phyloP scores from a whole-genome alignment of 352 stramenopile genomes.

The Pythium monospermum region DNA sequence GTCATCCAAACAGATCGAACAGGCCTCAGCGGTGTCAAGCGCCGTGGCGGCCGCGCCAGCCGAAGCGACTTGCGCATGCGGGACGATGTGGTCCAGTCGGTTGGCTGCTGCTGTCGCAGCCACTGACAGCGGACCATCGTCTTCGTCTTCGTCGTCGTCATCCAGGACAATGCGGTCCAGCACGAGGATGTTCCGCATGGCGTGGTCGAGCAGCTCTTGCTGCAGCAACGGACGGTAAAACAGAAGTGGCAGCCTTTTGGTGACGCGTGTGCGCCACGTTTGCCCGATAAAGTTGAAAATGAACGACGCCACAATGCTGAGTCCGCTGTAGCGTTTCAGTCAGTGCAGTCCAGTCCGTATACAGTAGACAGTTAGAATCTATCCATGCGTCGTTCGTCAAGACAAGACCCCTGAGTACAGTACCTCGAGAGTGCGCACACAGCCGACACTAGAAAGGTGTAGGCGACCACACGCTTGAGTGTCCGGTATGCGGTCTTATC shows the following conservation, averaged over 20 bases:
- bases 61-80: not conserved
- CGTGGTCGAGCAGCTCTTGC: conserved; percentile 18
- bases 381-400: not conserved
- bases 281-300: conserved; percentile 63
- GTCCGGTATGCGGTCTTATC: conserved; percentile 51
- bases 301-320: conserved; percentile 62
- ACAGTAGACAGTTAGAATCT: too few species aligned
- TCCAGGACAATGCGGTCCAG: conserved; percentile 20
- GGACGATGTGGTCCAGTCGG: not conserved
- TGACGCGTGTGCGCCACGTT: conserved; percentile 38
- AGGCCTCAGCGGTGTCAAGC: conserved; percentile 33
- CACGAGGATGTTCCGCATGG: conserved; percentile 11
- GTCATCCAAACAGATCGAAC: conserved; percentile 76
- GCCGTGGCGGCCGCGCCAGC: not conserved
- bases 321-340: conserved; percentile 21
- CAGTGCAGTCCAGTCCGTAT: not conserved
- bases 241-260: conserved; percentile 41
- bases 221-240: conserved; percentile 31
- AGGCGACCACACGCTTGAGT: conserved; percentile 64
- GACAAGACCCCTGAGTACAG: not conserved
- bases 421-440: conserved; percentile 74
- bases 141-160: conserved; percentile 11
- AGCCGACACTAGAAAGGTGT: conserved; percentile 72
- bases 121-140: too few species aligned
- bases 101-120: too few species aligned